Evolutionary conservation across 495 filamentous ascomycete species (phyloP).

Genomic region (Penicillium verhagenii): DNA sequence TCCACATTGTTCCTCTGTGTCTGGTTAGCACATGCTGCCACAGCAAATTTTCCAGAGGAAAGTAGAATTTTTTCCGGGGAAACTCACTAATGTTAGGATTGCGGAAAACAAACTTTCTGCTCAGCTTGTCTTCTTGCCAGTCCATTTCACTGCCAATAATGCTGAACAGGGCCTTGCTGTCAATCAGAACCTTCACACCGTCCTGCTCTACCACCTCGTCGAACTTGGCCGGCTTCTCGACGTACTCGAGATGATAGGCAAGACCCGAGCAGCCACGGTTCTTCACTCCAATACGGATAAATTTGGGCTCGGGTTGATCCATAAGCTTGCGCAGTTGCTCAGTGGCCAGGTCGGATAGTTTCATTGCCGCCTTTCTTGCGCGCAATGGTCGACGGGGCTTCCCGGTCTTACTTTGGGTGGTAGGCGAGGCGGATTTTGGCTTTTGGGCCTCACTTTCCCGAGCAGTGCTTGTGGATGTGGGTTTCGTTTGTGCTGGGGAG

Average conservation of each 20-base stretch:
- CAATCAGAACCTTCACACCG: slow-evolving; percentile 91
- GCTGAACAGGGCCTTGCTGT: slow-evolving; percentile 94
- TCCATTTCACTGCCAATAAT: slow-evolving; percentile 99
- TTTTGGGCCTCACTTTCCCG: slow-evolving; percentile 58
- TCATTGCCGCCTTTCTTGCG: slow-evolving; percentile 87
- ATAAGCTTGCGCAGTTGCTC: slow-evolving; percentile 72
- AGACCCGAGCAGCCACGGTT: slow-evolving; percentile 95
- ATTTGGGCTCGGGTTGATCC: slow-evolving; percentile 78
- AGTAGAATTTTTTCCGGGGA: background rate
- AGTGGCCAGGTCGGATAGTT: slow-evolving; percentile 74
- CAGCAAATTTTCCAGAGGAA: background rate
- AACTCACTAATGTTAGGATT: slow-evolving; percentile 98
- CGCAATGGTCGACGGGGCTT: slow-evolving; percentile 65
- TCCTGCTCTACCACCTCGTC: slow-evolving; percentile 95
- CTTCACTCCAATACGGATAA: slow-evolving; percentile 91
- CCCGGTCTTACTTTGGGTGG: slow-evolving; percentile 30
- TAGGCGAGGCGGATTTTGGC: slow-evolving; percentile 37
- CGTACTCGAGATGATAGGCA: slow-evolving; percentile 94
- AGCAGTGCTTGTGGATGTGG: slow-evolving; percentile 51
- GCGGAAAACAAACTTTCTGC: slow-evolving; percentile 83
- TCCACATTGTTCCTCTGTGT: slow-evolving; percentile 88
- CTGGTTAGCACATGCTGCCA: background rate
- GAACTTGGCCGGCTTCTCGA: slow-evolving; percentile 81
- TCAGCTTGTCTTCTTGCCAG: slow-evolving; percentile 94
- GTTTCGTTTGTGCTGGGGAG: slow-evolving; percentile 16